Evolutionary conservation across 257 asterid genomes (phyloP).

Genomic region (Galeopsis tetrahit): DNA sequence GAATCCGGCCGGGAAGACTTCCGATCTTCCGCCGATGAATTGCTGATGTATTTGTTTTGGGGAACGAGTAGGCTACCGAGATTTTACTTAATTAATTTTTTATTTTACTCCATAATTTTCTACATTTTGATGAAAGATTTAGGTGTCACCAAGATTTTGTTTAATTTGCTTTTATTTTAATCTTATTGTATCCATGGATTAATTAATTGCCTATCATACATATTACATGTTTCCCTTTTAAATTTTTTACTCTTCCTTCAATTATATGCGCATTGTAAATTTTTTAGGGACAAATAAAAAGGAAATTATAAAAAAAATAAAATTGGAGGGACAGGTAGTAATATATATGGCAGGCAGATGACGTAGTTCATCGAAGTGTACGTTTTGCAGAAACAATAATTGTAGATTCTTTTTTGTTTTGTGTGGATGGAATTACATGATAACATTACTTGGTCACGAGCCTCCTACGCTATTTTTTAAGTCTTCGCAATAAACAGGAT

Average conservation of each 20-base stretch:
- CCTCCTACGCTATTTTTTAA: background rate
- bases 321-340: no score
- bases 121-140: background rate
- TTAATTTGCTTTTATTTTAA: no score
- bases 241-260: no score
- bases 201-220: no score
- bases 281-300: no score
- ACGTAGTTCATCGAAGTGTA: background rate
- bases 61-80: background rate
- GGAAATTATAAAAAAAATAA: no score
- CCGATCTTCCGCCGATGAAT: slow-evolving; percentile 62
- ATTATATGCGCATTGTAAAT: no score
- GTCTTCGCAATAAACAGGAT: background rate
- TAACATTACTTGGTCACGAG: background rate
- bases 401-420: background rate
- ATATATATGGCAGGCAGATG: no score
- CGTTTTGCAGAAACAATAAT: background rate
- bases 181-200: no score
- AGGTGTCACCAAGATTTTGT: background rate
- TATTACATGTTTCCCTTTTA: no score
- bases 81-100: background rate
- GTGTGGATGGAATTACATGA: background rate
- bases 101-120: background rate
- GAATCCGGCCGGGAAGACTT: slow-evolving; percentile 37
- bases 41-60: no score